Base-by-base conservation (phyloP, 1,139 yeast genomes). In the Meyerozyma athensensis region DNA sequence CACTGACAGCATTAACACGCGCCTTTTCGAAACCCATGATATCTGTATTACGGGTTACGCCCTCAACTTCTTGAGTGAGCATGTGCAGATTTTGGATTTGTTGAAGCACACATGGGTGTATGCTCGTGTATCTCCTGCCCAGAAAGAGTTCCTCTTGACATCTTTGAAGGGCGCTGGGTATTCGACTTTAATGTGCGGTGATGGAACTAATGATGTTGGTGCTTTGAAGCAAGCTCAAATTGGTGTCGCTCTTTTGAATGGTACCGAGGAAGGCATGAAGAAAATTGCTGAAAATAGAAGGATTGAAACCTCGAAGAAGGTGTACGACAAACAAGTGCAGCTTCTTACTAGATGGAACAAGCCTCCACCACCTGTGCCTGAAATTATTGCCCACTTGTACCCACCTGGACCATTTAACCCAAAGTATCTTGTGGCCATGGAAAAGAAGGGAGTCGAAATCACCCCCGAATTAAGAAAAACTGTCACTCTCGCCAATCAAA, bases 201-300 rank as follows among this genome's bases (percentile, higher is more conserved):
- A 92, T 65, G 99, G 99, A 65, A 92, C 99, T 23, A 92, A 92
- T 59, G 99, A 92, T 71, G 98, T 92, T 40, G 99, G 99, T 62
- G 99, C 99, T 39, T 77, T 92, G 65, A 94, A 92, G 62, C 97
- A 92, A 68, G 97, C 99, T 7, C 96, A 92, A 56, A 83, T 92
- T 57, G 98, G 98, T 69, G 90, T 92, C 56, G 99, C 99, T 12
- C 70, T 92, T 49, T 74, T 94, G 59, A 94, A 94, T 56, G 99
- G 97, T 67, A 89, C 98, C 41, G 96, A 86, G 59, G 97, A 86
- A 43, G 87, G 96, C 39, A 72, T 94, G 79, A 85, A 85, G 64
- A 87, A 89, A 62, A 77, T 90, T 47, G 87, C 86, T 38, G 97
- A 92, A 46, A 79, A 79, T 59, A 79, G 84, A 54, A 83, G 74